Evolutionary conservation across 768 basidiomycete species (phyloP), one percentile per base, ranked within the genome.

Genomic region (Phlebiopsis flavidoalba): DNA sequence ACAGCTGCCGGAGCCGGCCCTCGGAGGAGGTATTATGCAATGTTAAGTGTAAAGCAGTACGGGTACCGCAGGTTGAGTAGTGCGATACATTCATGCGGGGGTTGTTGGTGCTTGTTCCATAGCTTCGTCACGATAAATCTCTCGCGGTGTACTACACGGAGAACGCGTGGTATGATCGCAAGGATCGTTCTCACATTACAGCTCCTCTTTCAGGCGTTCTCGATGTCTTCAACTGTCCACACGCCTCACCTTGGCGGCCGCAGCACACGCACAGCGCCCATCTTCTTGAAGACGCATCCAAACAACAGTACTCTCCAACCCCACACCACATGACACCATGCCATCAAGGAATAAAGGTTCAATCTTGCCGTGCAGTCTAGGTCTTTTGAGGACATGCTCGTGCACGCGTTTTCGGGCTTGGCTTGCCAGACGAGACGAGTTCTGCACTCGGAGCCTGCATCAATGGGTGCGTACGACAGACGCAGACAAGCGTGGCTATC

Each of bases 41-140:
- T n/a, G n/a, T n/a, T n/a, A n/a, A n/a, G n/a, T n/a, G n/a, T n/a
- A n/a, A 6, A 98, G 81, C 21, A 83, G 83, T 33, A 98, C 91
- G 1, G 94, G 93, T 4, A 95, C 87, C 0, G 87, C 77, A 1
- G 97, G 97, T n/a, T 22, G 95, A 90, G 72, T 99, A 99, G 75
- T 99, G 54, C 89, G 84, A 72, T 99, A 99, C 75, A n/a, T 99
- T 99, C 95, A 98, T 97, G 35, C 97, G 1, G 97, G 97, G 0
- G 97, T 98, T 8, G 93, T 94, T 8, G 97, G 97, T 0, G 86
- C 83, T 43, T 79, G 77, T 71, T 93, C 91, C 60, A 90, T 77
- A n/a, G 72, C 73, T 43, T 83, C 77, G 67, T 91, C 90, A 35
- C 75, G 66, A 68, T 87, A 95, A n/a, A 71, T 96, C 92, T 12